Evolutionary conservation across 371 early-diverging fungal species (phyloP).

Genomic region (Syncephalis fuscata): DNA sequence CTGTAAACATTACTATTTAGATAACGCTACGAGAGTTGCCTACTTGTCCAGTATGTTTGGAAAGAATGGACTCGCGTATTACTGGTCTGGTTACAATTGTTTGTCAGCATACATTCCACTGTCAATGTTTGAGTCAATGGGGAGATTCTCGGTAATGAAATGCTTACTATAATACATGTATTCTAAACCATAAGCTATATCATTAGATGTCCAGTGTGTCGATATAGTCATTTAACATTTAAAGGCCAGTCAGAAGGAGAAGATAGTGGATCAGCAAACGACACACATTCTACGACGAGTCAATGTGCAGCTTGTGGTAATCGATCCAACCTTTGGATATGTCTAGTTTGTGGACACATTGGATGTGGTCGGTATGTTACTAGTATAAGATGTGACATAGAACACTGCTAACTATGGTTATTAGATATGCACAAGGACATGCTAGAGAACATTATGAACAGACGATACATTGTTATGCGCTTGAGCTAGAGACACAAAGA

Average conservation of each 20-base stretch:
- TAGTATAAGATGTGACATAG: neutral
- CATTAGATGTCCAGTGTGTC: constrained; percentile 74
- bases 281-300: constrained; percentile 11
- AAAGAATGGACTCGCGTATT: constrained; percentile 66
- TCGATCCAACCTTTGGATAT: constrained; percentile 76
- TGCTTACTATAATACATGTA: neutral
- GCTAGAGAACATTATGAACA: constrained; percentile 70
- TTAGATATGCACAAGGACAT: constrained; percentile 54
- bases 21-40: constrained; percentile 39
- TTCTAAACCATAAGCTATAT: neutral
- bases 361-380: constrained; percentile 49
- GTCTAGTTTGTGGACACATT: constrained; percentile 81
- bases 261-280: constrained; percentile 2
- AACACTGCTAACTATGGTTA: constrained; percentile 24
- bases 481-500: constrained; percentile 85
- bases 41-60: constrained; percentile 87
- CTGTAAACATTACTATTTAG: too few relatives aligned
- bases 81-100: constrained; percentile 77
- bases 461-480: constrained; percentile 65
- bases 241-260: neutral
- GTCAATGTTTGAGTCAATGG: constrained; percentile 77
- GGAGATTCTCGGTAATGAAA: constrained; percentile 42
- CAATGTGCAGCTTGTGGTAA: constrained; percentile 59
- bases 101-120: constrained; percentile 92
- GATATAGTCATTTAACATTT: constrained; percentile 29